Evolutionary conservation across 169 alveolate species (phyloP), one percentile per base, ranked within the genome.

Genomic region (Haemoproteus tartakovskyi): DNA sequence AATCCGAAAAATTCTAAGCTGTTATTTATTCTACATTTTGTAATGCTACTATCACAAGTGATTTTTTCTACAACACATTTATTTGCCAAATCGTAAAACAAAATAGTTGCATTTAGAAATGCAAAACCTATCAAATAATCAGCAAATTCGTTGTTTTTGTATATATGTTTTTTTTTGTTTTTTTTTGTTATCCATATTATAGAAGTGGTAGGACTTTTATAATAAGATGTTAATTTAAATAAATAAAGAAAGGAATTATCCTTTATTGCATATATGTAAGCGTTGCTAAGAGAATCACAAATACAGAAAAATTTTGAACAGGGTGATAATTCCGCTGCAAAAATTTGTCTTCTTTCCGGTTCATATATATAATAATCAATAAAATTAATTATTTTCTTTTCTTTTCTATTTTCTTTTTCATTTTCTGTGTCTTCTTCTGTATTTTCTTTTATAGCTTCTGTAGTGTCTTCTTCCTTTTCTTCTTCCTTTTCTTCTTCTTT

Each of bases 101-200:
- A 21, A 19, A 64, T 64, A 41, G 9, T n/a, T 38, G 70, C 82
- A 52, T 60, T 40, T 0, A 51, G 22, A 19, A 67, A 40, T 19
- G 82, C 16, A 37, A 64, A 40, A 11, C 22, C 16, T 11, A 64
- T 21, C 5, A 64, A 33, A 57, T 64, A 64, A 30, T 64, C 67
- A 19, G 37, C 43, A 0, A 12, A 48, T 3, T 62, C 54, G 24
- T 51, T 38, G 9, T 22, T 0, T 37, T 24, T 19, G 38, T 16
- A 38, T 45, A 51, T 2, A 24, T 60, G 60, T 48, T 22, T 43
- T 48, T 40, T 60, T 33, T 56, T 51, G 6, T 50, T 63, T 45
- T 64, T 64, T 36, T 64, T 64, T 22, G 54, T 62, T 3, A 64
- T 24, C 82, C 82, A 64, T 21, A 64, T 51, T 6, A 51, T 9